A percentile compares a stretch with the other conserved stretches of the same genome.
These are phyloP conservation scores for Fomitopsis schrenkii DNA, from an alignment of 1,284 basidiomycete genomes.

Conservation along the genomic window DNA sequence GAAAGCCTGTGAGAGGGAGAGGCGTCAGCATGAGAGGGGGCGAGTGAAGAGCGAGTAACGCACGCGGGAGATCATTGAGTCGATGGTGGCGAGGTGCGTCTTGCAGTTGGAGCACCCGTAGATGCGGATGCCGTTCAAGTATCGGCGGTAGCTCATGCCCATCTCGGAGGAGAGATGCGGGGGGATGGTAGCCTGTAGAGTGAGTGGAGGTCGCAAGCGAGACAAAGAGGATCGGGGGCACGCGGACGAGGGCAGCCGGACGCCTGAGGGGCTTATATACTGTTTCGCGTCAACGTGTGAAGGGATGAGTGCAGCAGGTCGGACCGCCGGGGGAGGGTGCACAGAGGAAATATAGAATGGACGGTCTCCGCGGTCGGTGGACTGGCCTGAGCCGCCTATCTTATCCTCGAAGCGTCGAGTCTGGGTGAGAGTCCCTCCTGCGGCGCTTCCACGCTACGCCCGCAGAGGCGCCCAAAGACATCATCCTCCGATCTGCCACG, in stretches of 20 bases:
- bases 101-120: slow-evolving; percentile 90
- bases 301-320: slow-evolving; percentile 7
- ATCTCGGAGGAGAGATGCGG: slow-evolving; percentile 36
- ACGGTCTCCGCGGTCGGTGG: slow-evolving; percentile 2
- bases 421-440: neutral
- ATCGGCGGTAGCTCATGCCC: slow-evolving; percentile 88
- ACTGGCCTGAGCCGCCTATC: slow-evolving; percentile 4
- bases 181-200: slow-evolving; percentile 1
- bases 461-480: slow-evolving; percentile 1
- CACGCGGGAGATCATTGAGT: slow-evolving; percentile 90
- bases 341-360: neutral
- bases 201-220: slow-evolving; percentile 3
- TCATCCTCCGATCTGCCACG: neutral
- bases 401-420: slow-evolving; percentile 5
- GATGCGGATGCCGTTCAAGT: slow-evolving; percentile 84
- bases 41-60: slow-evolving; percentile 25
- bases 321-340: neutral
- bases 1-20: slow-evolving; percentile 59
- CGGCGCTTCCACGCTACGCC: slow-evolving; percentile 4
- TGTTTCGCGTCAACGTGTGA: slow-evolving; percentile 6
- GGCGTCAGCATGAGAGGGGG: neutral
- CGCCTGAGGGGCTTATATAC: slow-evolving; percentile 3
- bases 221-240: neutral
- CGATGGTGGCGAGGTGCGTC: slow-evolving; percentile 91
- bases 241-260: slow-evolving; percentile 3